Percentiles rank a stretch among this genome's conserved stretches.
Conservation (phyloP, 345 rosid genomes). For the Camelina hispida region DNA sequence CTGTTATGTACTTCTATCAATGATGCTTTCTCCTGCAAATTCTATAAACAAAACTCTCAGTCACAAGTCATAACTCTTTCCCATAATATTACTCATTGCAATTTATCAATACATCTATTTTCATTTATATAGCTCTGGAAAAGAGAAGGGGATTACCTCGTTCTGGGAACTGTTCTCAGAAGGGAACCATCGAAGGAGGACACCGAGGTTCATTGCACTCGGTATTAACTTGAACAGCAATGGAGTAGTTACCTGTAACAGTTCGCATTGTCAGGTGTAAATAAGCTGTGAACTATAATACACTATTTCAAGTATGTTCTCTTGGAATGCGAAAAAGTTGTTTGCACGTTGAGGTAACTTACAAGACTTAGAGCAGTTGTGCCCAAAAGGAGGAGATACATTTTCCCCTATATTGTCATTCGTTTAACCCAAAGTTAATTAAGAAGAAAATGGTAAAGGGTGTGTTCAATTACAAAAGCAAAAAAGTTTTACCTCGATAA, state of each 20-base stretch:
- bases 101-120: background rate
- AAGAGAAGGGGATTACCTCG: slow-evolving; percentile 62
- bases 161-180: slow-evolving; percentile 57
- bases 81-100: background rate
- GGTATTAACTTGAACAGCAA: slow-evolving; percentile 90
- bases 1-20: slow-evolving; percentile 30
- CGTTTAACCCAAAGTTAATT: background rate
- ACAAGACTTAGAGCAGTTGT: slow-evolving; percentile 98
- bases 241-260: slow-evolving; percentile 86
- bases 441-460: background rate
- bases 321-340: background rate
- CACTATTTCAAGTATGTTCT: slow-evolving; percentile 24
- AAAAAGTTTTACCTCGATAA: slow-evolving; percentile 69
- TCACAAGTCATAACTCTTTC: background rate
- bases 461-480: background rate
- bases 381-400: slow-evolving; percentile 98
- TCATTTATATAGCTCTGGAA: background rate
- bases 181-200: slow-evolving; percentile 87
- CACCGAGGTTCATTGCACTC: slow-evolving; percentile 78
- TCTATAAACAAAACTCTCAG: slow-evolving; percentile 18
- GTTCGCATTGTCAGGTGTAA: slow-evolving; percentile 28
- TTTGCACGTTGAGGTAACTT: slow-evolving; percentile 33
- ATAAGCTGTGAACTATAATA: background rate
- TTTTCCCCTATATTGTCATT: slow-evolving; percentile 75
- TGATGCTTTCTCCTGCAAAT: slow-evolving; percentile 29